Evolutionary conservation across 164 flowering plant genomes (phyloP).

Genomic region (Annona cherimola): DNA sequence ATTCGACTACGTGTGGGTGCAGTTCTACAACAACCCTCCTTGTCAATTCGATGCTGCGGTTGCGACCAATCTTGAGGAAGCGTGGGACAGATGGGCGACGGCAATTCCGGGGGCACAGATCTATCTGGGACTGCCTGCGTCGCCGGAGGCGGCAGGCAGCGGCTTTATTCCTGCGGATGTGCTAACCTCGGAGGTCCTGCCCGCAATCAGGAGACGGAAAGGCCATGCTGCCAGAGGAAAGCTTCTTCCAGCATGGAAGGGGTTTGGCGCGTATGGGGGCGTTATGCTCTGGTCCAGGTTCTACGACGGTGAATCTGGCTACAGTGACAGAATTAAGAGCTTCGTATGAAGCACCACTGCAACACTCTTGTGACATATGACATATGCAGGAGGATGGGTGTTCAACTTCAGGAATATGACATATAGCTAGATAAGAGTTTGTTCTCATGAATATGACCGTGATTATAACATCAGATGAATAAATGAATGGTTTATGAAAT

Average conservation of each 20-base stretch:
- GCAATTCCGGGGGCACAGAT: constrained; percentile 8
- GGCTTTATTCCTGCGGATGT: constrained; percentile 22
- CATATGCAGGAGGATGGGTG: too few species aligned
- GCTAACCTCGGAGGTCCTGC: constrained; percentile 12
- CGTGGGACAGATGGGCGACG: constrained; percentile 22
- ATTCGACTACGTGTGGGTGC: constrained; percentile 35
- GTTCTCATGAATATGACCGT: too few species aligned
- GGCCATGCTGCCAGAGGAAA: background rate
- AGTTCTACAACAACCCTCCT: constrained; percentile 20
- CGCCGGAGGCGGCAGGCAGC: constrained; percentile 8
- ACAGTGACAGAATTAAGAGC: too few species aligned
- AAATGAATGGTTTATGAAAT: too few species aligned
- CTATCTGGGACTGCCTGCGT: constrained; percentile 19
- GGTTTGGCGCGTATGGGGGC: constrained; percentile 30
- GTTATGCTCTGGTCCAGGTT: constrained; percentile 22
- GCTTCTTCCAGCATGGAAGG: too few species aligned
- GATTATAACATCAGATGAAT: too few species aligned
- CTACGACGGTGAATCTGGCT: constrained; percentile 16
- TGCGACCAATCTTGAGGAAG: background rate
- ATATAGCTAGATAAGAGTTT: too few species aligned
- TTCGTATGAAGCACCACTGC: too few species aligned
- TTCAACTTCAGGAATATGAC: too few species aligned
- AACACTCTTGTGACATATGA: too few species aligned
- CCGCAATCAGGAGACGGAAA: constrained; percentile 10
- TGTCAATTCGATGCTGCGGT: constrained; percentile 2